Evolutionary conservation across 805 yeast species (phyloP).

Genomic region (Saccharomyces kudriavzevii): DNA sequence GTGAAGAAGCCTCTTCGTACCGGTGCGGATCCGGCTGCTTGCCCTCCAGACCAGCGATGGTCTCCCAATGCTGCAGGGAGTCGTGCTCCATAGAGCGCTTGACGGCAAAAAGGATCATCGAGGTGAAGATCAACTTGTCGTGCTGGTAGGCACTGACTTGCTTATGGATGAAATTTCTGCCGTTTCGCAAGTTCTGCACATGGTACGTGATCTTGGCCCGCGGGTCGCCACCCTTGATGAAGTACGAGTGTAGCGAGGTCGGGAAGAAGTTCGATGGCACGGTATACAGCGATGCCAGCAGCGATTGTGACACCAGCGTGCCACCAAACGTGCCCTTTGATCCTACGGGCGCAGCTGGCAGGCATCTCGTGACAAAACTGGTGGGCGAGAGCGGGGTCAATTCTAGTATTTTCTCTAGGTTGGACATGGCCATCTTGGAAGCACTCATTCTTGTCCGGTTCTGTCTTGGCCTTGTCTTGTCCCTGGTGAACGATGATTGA

Average conservation of each 20-base stretch:
- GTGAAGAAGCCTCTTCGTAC: conserved; percentile 14
- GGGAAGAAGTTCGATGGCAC: conserved; percentile 44
- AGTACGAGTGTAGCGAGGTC: conserved; percentile 54
- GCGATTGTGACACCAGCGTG: conserved; percentile 55
- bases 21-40: conserved; percentile 33
- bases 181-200: conserved; percentile 46
- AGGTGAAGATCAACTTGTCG: conserved; percentile 42
- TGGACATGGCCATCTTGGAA: conserved; percentile 2
- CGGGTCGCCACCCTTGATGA: conserved; percentile 47
- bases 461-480: neutral
- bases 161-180: conserved; percentile 44
- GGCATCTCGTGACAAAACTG: conserved; percentile 17
- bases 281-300: conserved; percentile 50
- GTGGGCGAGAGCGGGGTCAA: conserved; percentile 13
- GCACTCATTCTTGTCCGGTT: neutral
- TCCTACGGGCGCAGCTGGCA: conserved; percentile 36
- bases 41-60: conserved; percentile 22
- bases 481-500: neutral
- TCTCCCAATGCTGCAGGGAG: conserved; percentile 19
- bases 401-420: conserved; percentile 18
- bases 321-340: conserved; percentile 71
- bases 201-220: conserved; percentile 41
- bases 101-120: conserved; percentile 41
- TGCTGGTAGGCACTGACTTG: conserved; percentile 50
- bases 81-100: conserved; percentile 8